These are phyloP conservation scores for Pseudofabraea citricarpa DNA, from an alignment of 2,329 filamentous ascomycete species.

Conservation along the genomic window DNA sequence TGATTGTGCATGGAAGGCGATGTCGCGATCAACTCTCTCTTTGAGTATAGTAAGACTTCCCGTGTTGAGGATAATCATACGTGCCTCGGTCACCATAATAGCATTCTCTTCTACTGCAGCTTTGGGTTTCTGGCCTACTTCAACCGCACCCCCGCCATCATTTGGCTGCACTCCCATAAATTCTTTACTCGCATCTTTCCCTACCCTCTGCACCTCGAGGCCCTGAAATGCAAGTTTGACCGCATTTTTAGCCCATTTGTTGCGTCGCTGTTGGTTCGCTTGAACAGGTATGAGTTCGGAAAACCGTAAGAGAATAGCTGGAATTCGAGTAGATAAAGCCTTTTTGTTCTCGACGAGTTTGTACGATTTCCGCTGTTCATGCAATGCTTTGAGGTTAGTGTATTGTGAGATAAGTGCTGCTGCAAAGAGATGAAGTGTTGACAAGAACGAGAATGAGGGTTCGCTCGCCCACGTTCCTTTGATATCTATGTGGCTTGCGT, in stretches of 20 bases:
- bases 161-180: neutral
- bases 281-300: conserved; percentile 22
- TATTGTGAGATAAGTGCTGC: conserved; percentile 32
- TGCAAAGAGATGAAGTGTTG: conserved; percentile 29
- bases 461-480: conserved; percentile 17
- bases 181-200: neutral
- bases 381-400: conserved; percentile 30
- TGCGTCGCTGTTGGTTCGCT: conserved; percentile 14
- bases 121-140: neutral
- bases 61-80: conserved; percentile 22
- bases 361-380: conserved; percentile 17
- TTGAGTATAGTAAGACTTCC: conserved; percentile 19
- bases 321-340: conserved; percentile 19
- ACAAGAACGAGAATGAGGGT: conserved; percentile 28
- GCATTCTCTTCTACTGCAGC: conserved; percentile 13
- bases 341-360: conserved; percentile 24
- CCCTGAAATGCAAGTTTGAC: conserved; percentile 52
- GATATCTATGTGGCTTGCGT: conserved; percentile 20
- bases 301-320: conserved; percentile 21
- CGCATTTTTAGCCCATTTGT: conserved; percentile 53
- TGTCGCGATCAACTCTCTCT: conserved; percentile 25
- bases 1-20: conserved; percentile 23
- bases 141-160: too few species aligned
- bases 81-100: conserved; percentile 26
- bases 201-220: conserved; percentile 14